Evolutionary conservation across 2,329 filamentous ascomycete genomes (phyloP), one percentile per base, ranked within the genome.

Genomic region (Monilinia vaccinii-corymbosi): DNA sequence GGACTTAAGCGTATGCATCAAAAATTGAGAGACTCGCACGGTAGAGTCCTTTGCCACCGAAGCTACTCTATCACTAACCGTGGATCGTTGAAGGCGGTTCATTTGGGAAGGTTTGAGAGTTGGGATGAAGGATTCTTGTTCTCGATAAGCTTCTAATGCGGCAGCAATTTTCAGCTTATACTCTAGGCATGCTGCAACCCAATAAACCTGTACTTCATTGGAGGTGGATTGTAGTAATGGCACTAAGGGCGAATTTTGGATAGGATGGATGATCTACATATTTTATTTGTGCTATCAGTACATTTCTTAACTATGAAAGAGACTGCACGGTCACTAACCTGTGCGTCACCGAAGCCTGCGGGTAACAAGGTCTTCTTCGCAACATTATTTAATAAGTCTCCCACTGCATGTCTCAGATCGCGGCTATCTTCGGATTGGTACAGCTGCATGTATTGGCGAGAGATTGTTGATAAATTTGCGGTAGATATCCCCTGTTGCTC

Each of bases 31-130:
- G 8, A 83, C 74, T 58, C 76, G 76, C 6, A 79, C 77, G 2
- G 84, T 87, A 0, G 83, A 82, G 65, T 87, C 84, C 63, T 82
- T 84, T 0, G 79, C 77, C 5, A 85, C 79, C 9, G 78, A 77
- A 14, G 81, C 77, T 21, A 85, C 78, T 18, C 78, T 77, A 51
- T 77, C 76, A 25, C 78, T 78, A 6, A 84, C 75, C 42, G 78
- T 74, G 1, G 84, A 86, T 61, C 84, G 76, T 69, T 87, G 82
- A 9, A 87, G 74, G 9, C 84, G 78, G 62, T 79, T 86, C 64
- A 87, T 72, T 40, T 70, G 66, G n/a, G 68, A 70, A 1, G 76
- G 75, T 8, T 80, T 80, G 6, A 84, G 72, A 55, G 79, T 80
- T 16, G 77, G 74, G 16, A 69, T 45, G 1, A 76, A 71, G 44